phyloP scores from a whole-genome alignment of 108 stramenopile species.

The Fragilaria crotonensis region DNA sequence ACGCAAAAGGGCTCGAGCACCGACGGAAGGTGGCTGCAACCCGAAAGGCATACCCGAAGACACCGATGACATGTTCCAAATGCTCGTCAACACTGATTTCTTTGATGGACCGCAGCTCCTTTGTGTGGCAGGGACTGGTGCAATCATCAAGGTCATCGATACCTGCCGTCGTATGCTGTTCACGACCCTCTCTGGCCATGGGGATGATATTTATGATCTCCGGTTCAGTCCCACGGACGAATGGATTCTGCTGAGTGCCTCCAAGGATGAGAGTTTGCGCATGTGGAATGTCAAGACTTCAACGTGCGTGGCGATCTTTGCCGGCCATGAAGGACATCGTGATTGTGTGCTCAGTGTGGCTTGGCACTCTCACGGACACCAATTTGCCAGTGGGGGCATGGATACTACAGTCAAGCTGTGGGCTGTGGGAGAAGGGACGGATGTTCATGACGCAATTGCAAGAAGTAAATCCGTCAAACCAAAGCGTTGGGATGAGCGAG shows the following conservation, averaged over 20 bases:
- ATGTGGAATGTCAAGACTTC: constrained; percentile 75
- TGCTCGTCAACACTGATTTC: constrained; percentile 3
- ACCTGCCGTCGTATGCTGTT: constrained; percentile 26
- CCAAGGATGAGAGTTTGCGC: constrained; percentile 68
- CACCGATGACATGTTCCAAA: neutral
- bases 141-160: constrained; percentile 64
- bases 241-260: constrained; percentile 58
- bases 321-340: constrained; percentile 71
- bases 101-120: constrained; percentile 51
- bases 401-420: constrained; percentile 74
- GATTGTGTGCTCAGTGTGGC: constrained; percentile 57
- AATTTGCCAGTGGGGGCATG: constrained; percentile 64
- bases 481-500: neutral
- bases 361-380: constrained; percentile 63
- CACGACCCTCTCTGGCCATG: constrained; percentile 53
- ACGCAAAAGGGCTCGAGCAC: constrained; percentile 3
- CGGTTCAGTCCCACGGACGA: constrained; percentile 52
- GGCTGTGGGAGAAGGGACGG: constrained; percentile 30
- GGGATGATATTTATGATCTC: constrained; percentile 59
- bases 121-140: constrained; percentile 48
- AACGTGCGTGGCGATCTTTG: constrained; percentile 68
- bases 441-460: constrained; percentile 5
- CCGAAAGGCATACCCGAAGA: neutral
- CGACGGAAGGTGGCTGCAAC: neutral
- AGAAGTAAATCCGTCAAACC: constrained; percentile 3